Evolutionary conservation across 495 filamentous ascomycete genomes (phyloP).

Genomic region (Glarea lozoyensis): DNA sequence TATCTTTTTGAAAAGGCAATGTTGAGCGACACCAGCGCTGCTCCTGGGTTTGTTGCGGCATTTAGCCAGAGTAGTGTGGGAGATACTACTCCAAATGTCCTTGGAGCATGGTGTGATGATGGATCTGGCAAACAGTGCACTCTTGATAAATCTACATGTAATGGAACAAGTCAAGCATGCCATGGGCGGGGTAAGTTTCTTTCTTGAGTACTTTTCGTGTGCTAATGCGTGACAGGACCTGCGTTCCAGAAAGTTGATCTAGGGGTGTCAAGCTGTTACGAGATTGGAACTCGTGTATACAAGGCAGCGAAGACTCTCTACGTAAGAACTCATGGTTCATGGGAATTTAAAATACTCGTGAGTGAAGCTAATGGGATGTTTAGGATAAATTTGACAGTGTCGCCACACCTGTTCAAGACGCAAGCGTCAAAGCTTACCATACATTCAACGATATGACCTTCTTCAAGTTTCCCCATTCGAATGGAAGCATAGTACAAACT

Average conservation of each 20-base stretch:
- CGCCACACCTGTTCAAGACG: conserved; percentile 28
- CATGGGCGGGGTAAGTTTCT: conserved; percentile 58
- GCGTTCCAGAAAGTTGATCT: conserved; percentile 60
- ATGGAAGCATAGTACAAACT: conserved; percentile 64
- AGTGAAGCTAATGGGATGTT: conserved; percentile 2
- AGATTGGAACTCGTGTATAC: conserved; percentile 63
- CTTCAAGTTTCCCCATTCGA: conserved; percentile 59
- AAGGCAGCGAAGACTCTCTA: conserved; percentile 53
- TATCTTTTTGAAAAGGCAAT: conserved; percentile 74
- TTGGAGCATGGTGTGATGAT: conserved; percentile 77
- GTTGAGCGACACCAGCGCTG: conserved; percentile 30
- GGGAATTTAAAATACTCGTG: conserved; percentile 8
- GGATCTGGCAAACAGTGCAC: conserved; percentile 56
- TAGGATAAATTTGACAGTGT: conserved; percentile 33
- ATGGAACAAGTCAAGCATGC: conserved; percentile 61
- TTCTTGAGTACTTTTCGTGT: background rate
- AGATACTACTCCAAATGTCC: conserved; percentile 81
- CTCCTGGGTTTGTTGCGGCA: conserved; percentile 68
- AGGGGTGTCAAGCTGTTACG: conserved; percentile 64
- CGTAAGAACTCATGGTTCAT: conserved; percentile 29
- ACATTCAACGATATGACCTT: conserved; percentile 56
- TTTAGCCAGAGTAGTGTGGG: conserved; percentile 94
- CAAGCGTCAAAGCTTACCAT: conserved; percentile 26
- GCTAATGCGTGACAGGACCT: conserved; percentile 42
- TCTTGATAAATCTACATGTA: conserved; percentile 69